These are phyloP conservation scores for Mrakia blollopis DNA, from an alignment of 768 basidiomycete species.

Conservation along the genomic window DNA sequence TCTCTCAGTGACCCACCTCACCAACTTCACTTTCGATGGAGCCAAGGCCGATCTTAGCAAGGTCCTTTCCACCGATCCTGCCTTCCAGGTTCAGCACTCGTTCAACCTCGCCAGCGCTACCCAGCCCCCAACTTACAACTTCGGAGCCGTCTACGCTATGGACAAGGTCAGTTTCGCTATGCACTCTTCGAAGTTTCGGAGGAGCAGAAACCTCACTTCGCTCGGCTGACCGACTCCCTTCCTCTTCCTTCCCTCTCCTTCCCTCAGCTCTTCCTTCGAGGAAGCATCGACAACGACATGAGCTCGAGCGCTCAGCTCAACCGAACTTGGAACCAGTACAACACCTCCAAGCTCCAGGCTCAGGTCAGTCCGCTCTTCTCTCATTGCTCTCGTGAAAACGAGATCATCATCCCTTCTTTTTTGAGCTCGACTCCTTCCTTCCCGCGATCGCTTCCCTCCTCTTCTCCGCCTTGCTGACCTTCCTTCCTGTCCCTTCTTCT, in stretches of 20 bases:
- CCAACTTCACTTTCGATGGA: constrained; percentile 95
- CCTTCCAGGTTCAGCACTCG: constrained; percentile 96
- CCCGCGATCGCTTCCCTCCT: not conserved
- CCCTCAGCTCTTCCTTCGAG: constrained; percentile 78
- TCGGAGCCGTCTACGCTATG: constrained; percentile 87
- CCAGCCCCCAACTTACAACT: constrained; percentile 81
- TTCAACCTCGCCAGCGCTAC: constrained; percentile 85
- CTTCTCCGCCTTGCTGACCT: not conserved
- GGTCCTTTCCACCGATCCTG: constrained; percentile 83
- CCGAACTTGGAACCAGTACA: constrained; percentile 72
- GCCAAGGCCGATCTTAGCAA: constrained; percentile 94
- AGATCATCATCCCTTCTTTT: not conserved
- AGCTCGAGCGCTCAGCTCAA: constrained; percentile 82
- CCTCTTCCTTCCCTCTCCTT: not conserved
- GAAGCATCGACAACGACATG: constrained; percentile 88
- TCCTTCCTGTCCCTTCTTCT: constrained; percentile 9
- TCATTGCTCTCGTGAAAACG: not conserved
- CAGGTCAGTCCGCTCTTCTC: constrained; percentile 56
- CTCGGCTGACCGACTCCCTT: not conserved
- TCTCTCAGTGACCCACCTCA: constrained; percentile 71
- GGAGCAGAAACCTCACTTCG: not conserved
- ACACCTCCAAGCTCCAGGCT: constrained; percentile 78
- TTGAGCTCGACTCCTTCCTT: not conserved
- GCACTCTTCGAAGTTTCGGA: not conserved
- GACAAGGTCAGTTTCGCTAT: constrained; percentile 54